Base-by-base conservation (phyloP, 176 grass and related monocot species). In the Chloris gayana region DNA sequence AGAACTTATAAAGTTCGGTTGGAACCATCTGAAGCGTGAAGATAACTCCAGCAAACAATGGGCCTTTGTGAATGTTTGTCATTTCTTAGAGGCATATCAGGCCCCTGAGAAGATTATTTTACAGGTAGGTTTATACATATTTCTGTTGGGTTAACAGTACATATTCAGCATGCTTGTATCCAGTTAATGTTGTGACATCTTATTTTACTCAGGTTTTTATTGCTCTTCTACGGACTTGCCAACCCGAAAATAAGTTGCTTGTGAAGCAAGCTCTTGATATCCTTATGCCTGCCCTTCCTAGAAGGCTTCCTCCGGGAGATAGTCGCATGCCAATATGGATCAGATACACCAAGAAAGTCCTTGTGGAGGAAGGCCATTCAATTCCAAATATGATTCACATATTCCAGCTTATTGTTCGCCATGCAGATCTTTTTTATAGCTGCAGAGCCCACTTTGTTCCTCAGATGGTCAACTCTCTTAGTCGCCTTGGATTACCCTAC, bases 371-470 rank as follows among this genome's bases (percentile, higher is more conserved):
- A 83, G 96, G 96, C 9, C 96, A 99, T 94, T 99, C 96, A 70
- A 99, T 99, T 80, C 96, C 96, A 35, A 99, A 99, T 80, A 99
- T 99, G 96, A 99, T 99, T 83, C 96, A 99, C 84, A 99, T 99
- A 88, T 99, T 99, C 77, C 96, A 99, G 89, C 89, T 99, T 74
- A 91, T 99, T 54, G 96, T 99, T 76, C 92, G 96, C 26, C 96
- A 99, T 89, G 91, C 96, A 14, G 92, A 95, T 34, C 90, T 99
- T 80, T 99, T 99, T 39, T 99, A 99, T 85, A 95, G 92, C 67
- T 99, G 96, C 72, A 91, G 96, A 80, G 96, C 96, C 42, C 96
- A 99, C 69, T 99, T 99, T 95, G 96, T 99, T 78, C 96, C 96
- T 74, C 96, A 99, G 84, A 99, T 99, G 96, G 96, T 99, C 74